These are phyloP conservation scores for Grosmannia serpens DNA, from an alignment of 2,329 filamentous ascomycete genomes.

Conservation along the genomic window DNA sequence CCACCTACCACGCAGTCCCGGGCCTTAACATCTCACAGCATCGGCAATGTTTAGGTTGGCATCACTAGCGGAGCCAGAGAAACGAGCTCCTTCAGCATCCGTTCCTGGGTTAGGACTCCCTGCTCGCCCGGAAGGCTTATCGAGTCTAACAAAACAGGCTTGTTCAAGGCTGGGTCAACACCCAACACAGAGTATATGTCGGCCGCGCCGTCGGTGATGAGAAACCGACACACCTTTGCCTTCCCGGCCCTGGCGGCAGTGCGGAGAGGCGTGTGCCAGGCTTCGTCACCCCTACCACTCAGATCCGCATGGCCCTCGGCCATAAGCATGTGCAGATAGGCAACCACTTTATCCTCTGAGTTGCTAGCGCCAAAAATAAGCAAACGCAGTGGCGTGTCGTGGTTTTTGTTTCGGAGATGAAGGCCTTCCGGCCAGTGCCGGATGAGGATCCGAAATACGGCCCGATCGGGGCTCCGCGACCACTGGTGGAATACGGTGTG, in stretches of 20 bases:
- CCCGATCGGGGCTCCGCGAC: background rate
- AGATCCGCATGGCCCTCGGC: background rate
- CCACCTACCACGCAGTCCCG: too few species aligned
- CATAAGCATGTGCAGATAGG: background rate
- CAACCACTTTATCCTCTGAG: background rate
- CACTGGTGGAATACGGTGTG: constrained; percentile 1
- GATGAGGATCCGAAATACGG: background rate
- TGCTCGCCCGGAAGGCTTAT: background rate
- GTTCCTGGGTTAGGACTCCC: background rate
- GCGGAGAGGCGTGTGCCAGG: background rate
- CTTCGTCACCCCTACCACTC: background rate
- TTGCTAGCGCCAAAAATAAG: background rate
- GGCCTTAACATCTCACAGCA: too few species aligned
- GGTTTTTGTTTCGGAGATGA: background rate
- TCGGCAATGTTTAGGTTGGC: too few species aligned
- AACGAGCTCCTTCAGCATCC: background rate
- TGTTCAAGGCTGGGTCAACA: background rate
- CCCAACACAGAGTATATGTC: background rate
- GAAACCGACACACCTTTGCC: background rate
- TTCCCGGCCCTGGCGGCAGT: background rate
- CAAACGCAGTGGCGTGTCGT: background rate
- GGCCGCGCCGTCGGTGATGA: background rate
- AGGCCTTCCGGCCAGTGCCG: background rate
- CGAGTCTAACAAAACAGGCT: background rate
- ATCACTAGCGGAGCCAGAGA: background rate